Base-by-base conservation (phyloP, 208 protist genomes). In the Acanthamoeba sp. region DNA sequence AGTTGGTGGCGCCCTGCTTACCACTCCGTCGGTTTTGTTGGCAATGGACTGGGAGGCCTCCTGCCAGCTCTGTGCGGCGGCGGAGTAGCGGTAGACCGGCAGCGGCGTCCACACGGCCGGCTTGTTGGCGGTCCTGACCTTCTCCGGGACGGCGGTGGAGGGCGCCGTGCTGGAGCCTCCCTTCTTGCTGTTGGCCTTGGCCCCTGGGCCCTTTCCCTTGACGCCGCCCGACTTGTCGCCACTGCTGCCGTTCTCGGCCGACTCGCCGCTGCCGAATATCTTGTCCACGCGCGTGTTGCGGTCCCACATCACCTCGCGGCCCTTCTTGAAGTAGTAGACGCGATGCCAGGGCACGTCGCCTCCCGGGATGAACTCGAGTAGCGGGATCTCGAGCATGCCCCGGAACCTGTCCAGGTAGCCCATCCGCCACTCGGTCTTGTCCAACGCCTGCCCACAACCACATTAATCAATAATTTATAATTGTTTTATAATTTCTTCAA, bases 371-470 rank as follows among this genome's bases (percentile, higher is more conserved):
- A 91, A 91, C 85, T 91, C 85, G 18, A 91, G 85, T 10, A 91
- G 85, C 29, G 85, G 85, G 27, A 91, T 91, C 62, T 91, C 85
- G n/a, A 91, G 85, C 85, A 91, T 91, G 52, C 85, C 85, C 66
- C 62, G 52, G 62, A 91, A 91, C 40, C 85, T 69, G 85, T 91
- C 85, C 52, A 76, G 48, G 85, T 91, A 91, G 32, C 85, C 85
- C n/a, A 91, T 91, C 55, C 85, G 52, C 85, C 85, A 91, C 57
- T 91, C 85, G 18, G 85, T 91, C 62, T 91, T 91, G 85, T 91
- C 85, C 36, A 48, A 36, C 38, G 85, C 36, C 59, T 91, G 3
- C 20, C 18, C 22, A 52, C 38, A 29, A 45, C 45, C 45, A 62
- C 14, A 22, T 22, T 16, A 57, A 57, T 2, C 16, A 16, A 38